Conservation (phyloP, 495 filamentous ascomycete species). For the Hypoxylon intermedium region DNA sequence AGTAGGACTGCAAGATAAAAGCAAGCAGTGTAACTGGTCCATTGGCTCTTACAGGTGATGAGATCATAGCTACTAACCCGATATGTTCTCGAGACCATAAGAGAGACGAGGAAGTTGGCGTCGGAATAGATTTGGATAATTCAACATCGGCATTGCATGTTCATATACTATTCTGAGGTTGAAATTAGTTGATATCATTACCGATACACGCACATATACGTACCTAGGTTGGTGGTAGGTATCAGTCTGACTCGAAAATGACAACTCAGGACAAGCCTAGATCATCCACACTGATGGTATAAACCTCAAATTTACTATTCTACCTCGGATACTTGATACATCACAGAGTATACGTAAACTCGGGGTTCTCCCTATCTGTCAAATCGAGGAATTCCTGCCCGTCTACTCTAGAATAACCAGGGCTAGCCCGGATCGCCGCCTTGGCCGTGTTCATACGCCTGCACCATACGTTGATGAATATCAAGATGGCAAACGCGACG, state of each 20-base stretch:
- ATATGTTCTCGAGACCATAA: no score
- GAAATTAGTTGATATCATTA: slow-evolving; percentile 17
- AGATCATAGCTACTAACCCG: no score
- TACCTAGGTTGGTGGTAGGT: no score
- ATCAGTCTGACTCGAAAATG: slow-evolving; percentile 22
- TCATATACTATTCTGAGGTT: no score
- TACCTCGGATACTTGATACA: background rate
- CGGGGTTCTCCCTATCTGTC: slow-evolving; percentile 72
- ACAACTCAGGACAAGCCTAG: background rate
- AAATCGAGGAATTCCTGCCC: slow-evolving; percentile 71
- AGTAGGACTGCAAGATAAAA: slow-evolving; percentile 3
- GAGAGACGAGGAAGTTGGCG: no score
- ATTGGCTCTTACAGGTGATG: no score
- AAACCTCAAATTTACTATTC: background rate
- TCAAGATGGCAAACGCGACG: slow-evolving; percentile 61
- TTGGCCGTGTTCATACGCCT: slow-evolving; percentile 67
- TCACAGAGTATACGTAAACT: slow-evolving; percentile 70
- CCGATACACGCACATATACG: no score
- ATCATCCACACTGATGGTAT: background rate
- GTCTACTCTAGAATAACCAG: slow-evolving; percentile 68
- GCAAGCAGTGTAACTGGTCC: no score
- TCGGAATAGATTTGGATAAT: background rate
- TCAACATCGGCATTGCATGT: background rate
- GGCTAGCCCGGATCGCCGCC: slow-evolving; percentile 56
- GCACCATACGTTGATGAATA: slow-evolving; percentile 71